Evolutionary conservation across 83 land plant genomes (phyloP).

Genomic region (Thuja plicata): DNA sequence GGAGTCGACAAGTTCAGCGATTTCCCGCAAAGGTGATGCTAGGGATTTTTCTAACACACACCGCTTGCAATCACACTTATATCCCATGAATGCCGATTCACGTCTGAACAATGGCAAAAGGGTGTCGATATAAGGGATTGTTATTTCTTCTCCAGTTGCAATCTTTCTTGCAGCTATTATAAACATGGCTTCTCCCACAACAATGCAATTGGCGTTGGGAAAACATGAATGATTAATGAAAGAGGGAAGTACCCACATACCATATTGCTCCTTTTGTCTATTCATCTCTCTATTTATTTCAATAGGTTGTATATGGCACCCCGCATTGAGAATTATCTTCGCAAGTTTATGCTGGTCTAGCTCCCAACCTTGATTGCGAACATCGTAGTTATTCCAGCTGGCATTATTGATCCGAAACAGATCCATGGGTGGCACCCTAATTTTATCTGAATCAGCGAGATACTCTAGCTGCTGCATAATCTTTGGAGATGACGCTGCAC

Average conservation of each 20-base stretch:
- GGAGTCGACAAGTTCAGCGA: not conserved
- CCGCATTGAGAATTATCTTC: not conserved
- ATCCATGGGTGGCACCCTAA: constrained; percentile 14
- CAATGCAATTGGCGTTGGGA: constrained; percentile 15
- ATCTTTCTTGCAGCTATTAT: constrained; percentile 15
- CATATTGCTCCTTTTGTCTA: not conserved
- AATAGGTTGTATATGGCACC: not conserved
- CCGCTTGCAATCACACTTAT: constrained; percentile 5
- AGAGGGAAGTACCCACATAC: constrained; percentile 21
- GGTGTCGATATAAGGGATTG: constrained; percentile 19
- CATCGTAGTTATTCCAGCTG: not conserved
- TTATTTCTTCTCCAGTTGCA: constrained; percentile 12
- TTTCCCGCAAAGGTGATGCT: not conserved
- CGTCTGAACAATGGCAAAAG: constrained; percentile 5
- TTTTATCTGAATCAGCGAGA: not conserved
- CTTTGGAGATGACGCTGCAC: not conserved
- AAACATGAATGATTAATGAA: constrained; percentile 28
- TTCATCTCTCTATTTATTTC: no score
- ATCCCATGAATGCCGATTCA: not conserved
- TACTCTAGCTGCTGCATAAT: constrained; percentile 5
- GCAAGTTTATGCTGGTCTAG: not conserved
- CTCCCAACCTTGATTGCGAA: not conserved
- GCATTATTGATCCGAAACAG: not conserved
- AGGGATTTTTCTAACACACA: not conserved
- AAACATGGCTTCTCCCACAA: constrained; percentile 30